A percentile compares a stretch with the other conserved stretches of the same genome.
Conservation (phyloP, 2,329 filamentous ascomycete genomes). For the Thielaviopsis populi region DNA sequence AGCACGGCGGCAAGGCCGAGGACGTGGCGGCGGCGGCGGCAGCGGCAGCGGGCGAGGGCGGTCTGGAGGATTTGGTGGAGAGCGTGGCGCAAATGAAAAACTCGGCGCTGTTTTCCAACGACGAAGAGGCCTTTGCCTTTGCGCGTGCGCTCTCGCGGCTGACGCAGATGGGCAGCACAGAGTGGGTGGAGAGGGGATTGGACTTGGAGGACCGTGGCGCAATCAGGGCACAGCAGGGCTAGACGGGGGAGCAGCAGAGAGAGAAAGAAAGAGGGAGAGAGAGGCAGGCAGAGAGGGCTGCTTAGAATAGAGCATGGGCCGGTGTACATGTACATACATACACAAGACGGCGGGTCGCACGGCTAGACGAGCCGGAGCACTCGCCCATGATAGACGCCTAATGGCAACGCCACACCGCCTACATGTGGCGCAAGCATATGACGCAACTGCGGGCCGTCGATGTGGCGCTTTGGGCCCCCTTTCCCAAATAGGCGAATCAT, state of each 20-base stretch:
- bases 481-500: background rate
- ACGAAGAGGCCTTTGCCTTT: constrained; percentile 95
- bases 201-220: constrained; percentile 50
- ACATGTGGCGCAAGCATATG: background rate
- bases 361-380: background rate
- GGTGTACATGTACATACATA: no score
- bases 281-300: background rate
- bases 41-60: constrained; percentile 28
- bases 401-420: background rate
- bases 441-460: background rate
- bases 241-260: constrained; percentile 31
- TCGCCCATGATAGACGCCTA: background rate
- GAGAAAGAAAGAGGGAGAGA: background rate
- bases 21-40: constrained; percentile 27
- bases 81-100: constrained; percentile 74
- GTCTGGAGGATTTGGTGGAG: constrained; percentile 79
- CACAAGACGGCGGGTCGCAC: background rate
- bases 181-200: constrained; percentile 83
- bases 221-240: constrained; percentile 48
- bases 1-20: constrained; percentile 28
- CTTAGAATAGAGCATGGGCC: background rate
- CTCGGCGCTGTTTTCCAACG: constrained; percentile 76
- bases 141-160: constrained; percentile 72
- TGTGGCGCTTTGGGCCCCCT: background rate
- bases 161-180: constrained; percentile 81